A percentile compares a stretch with the other conserved stretches of the same genome.
phyloP scores from a whole-genome alignment of 2,329 filamentous ascomycete genomes.

The Alternaria conjuncta region DNA sequence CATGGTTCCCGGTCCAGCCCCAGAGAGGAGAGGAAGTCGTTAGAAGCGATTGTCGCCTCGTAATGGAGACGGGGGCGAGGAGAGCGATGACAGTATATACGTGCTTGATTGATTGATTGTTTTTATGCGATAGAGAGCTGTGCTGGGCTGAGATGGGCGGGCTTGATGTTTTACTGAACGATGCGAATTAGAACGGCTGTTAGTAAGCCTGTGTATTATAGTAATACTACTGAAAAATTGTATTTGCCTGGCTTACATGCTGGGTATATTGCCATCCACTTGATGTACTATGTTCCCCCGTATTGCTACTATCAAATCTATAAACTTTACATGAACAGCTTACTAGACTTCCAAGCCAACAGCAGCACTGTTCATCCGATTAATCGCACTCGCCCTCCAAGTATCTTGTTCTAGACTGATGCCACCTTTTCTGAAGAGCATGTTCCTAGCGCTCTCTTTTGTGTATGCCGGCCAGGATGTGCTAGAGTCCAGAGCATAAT shows the following conservation, averaged over 20 bases:
- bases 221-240: neutral
- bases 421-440: neutral
- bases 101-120: conserved; percentile 1
- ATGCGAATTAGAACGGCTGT: neutral
- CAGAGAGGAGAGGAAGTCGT: conserved; percentile 35
- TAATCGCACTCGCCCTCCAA: neutral
- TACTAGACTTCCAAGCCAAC: neutral
- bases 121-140: neutral
- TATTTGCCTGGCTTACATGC: neutral
- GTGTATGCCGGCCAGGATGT: neutral
- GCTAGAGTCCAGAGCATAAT: neutral
- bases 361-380: neutral
- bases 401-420: neutral
- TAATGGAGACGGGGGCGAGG: neutral
- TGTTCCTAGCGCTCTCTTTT: neutral
- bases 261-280: neutral
- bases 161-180: neutral
- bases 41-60: conserved; percentile 25
- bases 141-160: neutral
- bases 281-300: neutral
- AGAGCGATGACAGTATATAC: conserved; percentile 7
- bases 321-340: too few relatives aligned
- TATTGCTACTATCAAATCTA: neutral
- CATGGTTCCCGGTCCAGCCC: conserved; percentile 37
- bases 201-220: conserved; percentile 6